These are phyloP conservation scores for Leucogyrophana mollusca DNA, from an alignment of 768 basidiomycete genomes.

Conservation along the genomic window DNA sequence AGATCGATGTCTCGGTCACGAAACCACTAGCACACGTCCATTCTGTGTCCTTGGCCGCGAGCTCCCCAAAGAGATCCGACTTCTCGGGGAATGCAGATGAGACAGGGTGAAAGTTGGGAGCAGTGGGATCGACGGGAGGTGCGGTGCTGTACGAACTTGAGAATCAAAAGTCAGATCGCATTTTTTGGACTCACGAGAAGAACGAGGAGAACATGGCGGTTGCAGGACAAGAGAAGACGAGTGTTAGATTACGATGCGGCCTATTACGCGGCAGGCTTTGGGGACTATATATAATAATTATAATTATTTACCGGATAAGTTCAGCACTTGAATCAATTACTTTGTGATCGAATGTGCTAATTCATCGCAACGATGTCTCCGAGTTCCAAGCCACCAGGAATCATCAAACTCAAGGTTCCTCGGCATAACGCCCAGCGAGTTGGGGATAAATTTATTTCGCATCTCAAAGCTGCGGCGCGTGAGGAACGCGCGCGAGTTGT, in stretches of 20 bases:
- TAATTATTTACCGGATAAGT: too few species aligned
- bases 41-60: slow-evolving; percentile 72
- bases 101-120: slow-evolving; percentile 84
- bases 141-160: slow-evolving; percentile 41
- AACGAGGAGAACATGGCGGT: slow-evolving; percentile 73
- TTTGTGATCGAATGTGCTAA: too few species aligned
- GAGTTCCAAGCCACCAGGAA: slow-evolving; percentile 43
- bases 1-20: slow-evolving; percentile 86
- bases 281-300: too few species aligned
- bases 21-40: slow-evolving; percentile 87
- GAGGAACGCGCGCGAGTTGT: slow-evolving; percentile 40
- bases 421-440: slow-evolving; percentile 74
- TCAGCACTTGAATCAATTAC: too few species aligned
- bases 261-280: too few species aligned
- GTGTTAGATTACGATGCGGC: too few species aligned
- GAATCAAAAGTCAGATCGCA: slow-evolving; percentile 2
- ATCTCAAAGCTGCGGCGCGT: slow-evolving; percentile 57
- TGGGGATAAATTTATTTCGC: slow-evolving; percentile 57
- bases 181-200: slow-evolving; percentile 62
- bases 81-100: slow-evolving; percentile 49
- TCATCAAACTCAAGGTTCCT: slow-evolving; percentile 66
- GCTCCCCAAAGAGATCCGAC: slow-evolving; percentile 69
- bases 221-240: not conserved
- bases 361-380: too few species aligned
- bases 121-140: slow-evolving; percentile 57